Evolutionary conservation across 2,329 filamentous ascomycete species (phyloP).

Genomic region (Atkinsonella hypoxylon): DNA sequence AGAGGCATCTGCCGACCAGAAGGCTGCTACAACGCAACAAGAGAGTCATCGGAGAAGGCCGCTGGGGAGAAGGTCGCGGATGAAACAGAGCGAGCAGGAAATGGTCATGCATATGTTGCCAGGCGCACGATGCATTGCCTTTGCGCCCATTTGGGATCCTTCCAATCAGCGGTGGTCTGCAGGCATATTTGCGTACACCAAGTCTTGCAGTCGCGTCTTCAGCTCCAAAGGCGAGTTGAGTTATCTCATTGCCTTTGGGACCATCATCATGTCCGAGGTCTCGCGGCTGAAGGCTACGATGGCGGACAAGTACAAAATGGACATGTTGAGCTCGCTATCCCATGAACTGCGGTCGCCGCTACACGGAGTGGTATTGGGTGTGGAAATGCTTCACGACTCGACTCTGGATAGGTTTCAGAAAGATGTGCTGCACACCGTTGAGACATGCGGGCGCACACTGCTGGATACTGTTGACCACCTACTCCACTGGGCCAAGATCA

Average conservation of each 20-base stretch:
- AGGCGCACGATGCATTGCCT: conserved; percentile 31
- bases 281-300: conserved; percentile 27
- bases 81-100: conserved; percentile 11
- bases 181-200: conserved; percentile 37
- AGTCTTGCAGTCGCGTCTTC: conserved; percentile 29
- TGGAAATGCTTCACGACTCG: conserved; percentile 42
- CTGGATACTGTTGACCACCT: conserved; percentile 44
- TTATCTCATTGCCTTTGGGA: conserved; percentile 38
- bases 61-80: conserved; percentile 1
- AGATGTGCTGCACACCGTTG: conserved; percentile 35
- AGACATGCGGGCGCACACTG: conserved; percentile 37
- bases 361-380: conserved; percentile 45
- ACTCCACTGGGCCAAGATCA: conserved; percentile 43
- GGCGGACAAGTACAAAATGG: conserved; percentile 38
- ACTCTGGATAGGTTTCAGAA: conserved; percentile 32
- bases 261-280: conserved; percentile 45
- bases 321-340: conserved; percentile 47
- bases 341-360: conserved; percentile 50
- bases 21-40: not conserved
- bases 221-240: conserved; percentile 35
- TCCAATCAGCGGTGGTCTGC: conserved; percentile 35
- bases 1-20: conserved; percentile 4
- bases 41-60: not conserved
- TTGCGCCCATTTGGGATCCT: conserved; percentile 37
- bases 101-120: conserved; percentile 26